These are phyloP conservation scores for Nannizzia gypsea DNA, from an alignment of 2,329 filamentous ascomycete species.

Conservation along the genomic window DNA sequence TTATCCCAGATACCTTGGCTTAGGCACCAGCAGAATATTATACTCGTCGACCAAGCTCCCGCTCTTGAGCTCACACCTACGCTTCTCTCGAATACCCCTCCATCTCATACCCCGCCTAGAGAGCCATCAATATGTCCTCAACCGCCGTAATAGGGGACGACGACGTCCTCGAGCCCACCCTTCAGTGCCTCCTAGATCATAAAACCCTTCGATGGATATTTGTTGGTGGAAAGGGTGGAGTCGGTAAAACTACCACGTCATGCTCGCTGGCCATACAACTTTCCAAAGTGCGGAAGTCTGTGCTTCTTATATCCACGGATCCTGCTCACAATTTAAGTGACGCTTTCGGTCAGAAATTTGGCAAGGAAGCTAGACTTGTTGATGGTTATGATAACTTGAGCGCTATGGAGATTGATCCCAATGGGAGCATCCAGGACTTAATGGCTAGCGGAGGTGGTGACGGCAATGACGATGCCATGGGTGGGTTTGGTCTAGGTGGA, in stretches of 20 bases:
- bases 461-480: constrained; percentile 52
- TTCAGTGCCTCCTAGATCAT: constrained; percentile 91
- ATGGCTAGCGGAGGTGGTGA: constrained; percentile 62
- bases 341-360: constrained; percentile 97
- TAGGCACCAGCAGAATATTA: background rate
- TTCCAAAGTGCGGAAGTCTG: constrained; percentile 83
- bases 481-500: constrained; percentile 62
- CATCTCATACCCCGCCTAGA: background rate
- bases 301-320: constrained; percentile 95
- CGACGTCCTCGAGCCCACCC: constrained; percentile 76
- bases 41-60: background rate
- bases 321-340: constrained; percentile 96
- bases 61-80: background rate
- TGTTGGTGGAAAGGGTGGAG: constrained; percentile 94
- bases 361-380: constrained; percentile 89
- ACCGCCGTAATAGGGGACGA: constrained; percentile 51
- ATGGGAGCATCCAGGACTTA: constrained; percentile 92
- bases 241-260: constrained; percentile 98
- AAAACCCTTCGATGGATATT: constrained; percentile 97
- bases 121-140: constrained; percentile 26
- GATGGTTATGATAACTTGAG: constrained; percentile 88
- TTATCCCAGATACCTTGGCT: background rate
- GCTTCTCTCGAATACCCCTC: background rate
- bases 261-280: constrained; percentile 98
- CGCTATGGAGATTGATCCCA: constrained; percentile 98